A percentile compares a stretch with the other conserved stretches of the same genome.
phyloP scores from a whole-genome alignment of 164 flowering plant species.

The Amborella trichopoda region DNA sequence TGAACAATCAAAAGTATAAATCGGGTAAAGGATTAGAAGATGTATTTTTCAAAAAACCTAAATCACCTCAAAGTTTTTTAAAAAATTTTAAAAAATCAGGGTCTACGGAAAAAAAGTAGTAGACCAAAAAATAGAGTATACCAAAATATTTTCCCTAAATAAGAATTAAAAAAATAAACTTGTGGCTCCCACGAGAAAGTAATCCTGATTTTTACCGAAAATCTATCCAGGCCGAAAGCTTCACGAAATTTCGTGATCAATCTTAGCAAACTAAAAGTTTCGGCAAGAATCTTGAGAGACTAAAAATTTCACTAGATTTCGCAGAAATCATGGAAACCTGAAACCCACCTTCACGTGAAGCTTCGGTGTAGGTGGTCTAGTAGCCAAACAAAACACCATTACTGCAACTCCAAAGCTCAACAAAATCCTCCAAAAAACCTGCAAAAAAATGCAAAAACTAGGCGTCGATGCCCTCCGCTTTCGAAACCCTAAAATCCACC shows the following conservation, averaged over 20 bases:
- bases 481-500: conserved; percentile 14
- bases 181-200: too few relatives aligned
- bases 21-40: too few relatives aligned
- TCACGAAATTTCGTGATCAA: neutral
- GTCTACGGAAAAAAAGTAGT: too few relatives aligned
- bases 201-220: too few relatives aligned
- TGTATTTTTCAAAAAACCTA: too few relatives aligned
- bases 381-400: conserved; percentile 60
- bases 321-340: neutral
- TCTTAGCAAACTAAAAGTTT: neutral
- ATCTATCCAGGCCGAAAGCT: too few relatives aligned
- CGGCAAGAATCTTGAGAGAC: neutral
- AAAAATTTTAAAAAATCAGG: too few relatives aligned
- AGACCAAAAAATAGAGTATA: too few relatives aligned
- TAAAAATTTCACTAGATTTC: neutral
- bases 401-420: conserved; percentile 53
- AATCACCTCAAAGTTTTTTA: too few relatives aligned
- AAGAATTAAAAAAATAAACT: too few relatives aligned
- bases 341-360: conserved; percentile 43
- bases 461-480: conserved; percentile 30
- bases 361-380: conserved; percentile 63
- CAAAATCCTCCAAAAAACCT: conserved; percentile 52
- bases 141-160: too few relatives aligned
- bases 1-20: too few relatives aligned
- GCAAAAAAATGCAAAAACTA: conserved; percentile 39